Percentiles rank a stretch among this genome's conserved stretches.
phyloP scores from a whole-genome alignment of 306 rosid genomes.

The Neltuma alba region DNA sequence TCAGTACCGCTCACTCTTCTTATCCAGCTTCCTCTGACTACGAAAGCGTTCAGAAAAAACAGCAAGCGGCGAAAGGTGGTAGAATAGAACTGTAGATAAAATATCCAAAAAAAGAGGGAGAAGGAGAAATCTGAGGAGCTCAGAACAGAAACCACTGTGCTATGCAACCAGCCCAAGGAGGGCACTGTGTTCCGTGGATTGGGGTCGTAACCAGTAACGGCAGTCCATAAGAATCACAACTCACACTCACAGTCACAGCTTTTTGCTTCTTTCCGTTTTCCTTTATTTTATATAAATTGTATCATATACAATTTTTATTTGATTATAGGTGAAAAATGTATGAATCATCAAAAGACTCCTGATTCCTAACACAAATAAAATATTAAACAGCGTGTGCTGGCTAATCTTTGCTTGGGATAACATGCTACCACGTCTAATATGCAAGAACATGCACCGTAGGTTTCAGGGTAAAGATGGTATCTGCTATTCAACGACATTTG shows the following conservation, averaged over 20 bases:
- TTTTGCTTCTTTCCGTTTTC: neutral
- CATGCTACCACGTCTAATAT: neutral
- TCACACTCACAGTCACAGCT: neutral
- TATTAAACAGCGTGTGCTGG: neutral
- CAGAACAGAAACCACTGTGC: slow-evolving; percentile 38
- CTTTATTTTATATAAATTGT: neutral
- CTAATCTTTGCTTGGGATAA: neutral
- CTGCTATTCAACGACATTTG: neutral
- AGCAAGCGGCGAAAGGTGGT: slow-evolving; percentile 32
- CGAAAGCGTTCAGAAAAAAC: slow-evolving; percentile 50
- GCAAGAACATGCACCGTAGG: neutral
- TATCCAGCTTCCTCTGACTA: slow-evolving; percentile 48
- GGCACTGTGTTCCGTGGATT: neutral
- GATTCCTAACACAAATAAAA: neutral
- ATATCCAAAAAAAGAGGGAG: slow-evolving; percentile 5
- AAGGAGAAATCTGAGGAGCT: slow-evolving; percentile 35
- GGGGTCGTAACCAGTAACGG: neutral
- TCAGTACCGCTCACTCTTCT: neutral
- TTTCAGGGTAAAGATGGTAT: neutral
- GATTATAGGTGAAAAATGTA: neutral
- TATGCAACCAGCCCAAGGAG: neutral
- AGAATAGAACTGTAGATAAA: neutral
- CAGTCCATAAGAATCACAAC: neutral
- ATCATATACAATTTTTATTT: neutral
- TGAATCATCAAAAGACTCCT: slow-evolving; percentile 9